A percentile compares a stretch with the other conserved stretches of the same genome.
phyloP scores from a whole-genome alignment of 192 early-diverging fungal genomes.

The Martensiomyces pterosporus region DNA sequence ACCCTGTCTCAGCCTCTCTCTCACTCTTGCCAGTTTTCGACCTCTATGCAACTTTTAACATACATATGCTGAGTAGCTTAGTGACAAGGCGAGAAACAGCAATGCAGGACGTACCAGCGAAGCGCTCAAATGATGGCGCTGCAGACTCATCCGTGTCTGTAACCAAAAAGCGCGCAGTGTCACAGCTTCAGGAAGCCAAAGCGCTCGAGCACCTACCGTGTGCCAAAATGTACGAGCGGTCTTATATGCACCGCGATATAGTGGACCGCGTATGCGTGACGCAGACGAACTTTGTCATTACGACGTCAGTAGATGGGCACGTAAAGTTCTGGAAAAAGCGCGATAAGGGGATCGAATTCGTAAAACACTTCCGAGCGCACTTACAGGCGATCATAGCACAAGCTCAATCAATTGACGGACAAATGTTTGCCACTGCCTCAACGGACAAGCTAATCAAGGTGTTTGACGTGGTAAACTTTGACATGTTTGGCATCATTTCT shows the following conservation, averaged over 20 bases:
- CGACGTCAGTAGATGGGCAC: constrained; percentile 92
- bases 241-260: constrained; percentile 93
- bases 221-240: constrained; percentile 88
- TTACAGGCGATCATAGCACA: constrained; percentile 57
- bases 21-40: too few species aligned
- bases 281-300: constrained; percentile 87
- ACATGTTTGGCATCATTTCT: constrained; percentile 96
- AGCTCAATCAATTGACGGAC: constrained; percentile 67
- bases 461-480: constrained; percentile 96
- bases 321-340: constrained; percentile 99
- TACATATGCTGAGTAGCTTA: too few species aligned
- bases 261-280: constrained; percentile 77
- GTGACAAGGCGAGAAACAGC: too few species aligned
- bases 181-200: constrained; percentile 63
- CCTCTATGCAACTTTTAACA: too few species aligned
- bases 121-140: background rate
- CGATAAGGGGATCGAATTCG: constrained; percentile 90
- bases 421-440: constrained; percentile 75
- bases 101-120: background rate
- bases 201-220: constrained; percentile 80
- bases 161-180: constrained; percentile 3
- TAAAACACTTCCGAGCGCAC: constrained; percentile 94
- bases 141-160: background rate
- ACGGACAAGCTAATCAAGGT: constrained; percentile 87
- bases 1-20: too few species aligned